Base-by-base conservation (phyloP, 2,329 filamentous ascomycete genomes). In the Hirsutella rhossiliensis region DNA sequence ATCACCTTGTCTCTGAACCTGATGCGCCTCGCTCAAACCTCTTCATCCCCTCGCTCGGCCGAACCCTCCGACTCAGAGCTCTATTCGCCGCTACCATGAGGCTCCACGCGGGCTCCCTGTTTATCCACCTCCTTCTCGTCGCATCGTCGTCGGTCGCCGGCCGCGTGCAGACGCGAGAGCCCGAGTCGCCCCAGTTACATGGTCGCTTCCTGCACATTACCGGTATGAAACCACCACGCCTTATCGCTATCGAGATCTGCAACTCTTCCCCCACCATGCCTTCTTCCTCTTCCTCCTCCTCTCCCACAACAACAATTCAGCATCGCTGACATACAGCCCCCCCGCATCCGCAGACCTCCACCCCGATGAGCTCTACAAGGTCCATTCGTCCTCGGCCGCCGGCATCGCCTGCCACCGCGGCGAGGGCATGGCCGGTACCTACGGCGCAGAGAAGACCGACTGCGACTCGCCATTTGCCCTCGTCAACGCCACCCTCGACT, bases 171-270 rank as follows among this genome's bases (percentile, higher is more conserved):
- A 4, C n/a, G 34, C 18, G 5, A 18, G 18, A 45, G 11, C 15
- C 36, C 38, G 38, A 44, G 40, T 36, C 43, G 27, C 41, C 67
- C 66, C 49, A 72, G 55, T 65, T 87, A 54, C 75, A 76, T 50
- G 87, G 87, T 51, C 78, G 77, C 59, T 94, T 94, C 67, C 72
- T 94, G 58, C 87, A 94, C 64, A 85, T 94, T 54, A 92, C 87
- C 65, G 88, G 87, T 90, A 27, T 18, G 41, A 9, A 19, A 5
- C 28, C 3, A 36, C 17, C 11, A 15, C n/a, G 9, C n/a, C 23
- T 12, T 38, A 20, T 28, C 38, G 19, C 38, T 39, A 27, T 39
- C 23, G 9, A 9, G 6, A 7, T 27, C 23, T 27, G 5, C 23
- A 27, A 13, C 2, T 11, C 15, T n/a, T 11, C 3, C n/a, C 27